phyloP scores from a whole-genome alignment of 169 alveolate species.

The Plasmodium sp. region DNA sequence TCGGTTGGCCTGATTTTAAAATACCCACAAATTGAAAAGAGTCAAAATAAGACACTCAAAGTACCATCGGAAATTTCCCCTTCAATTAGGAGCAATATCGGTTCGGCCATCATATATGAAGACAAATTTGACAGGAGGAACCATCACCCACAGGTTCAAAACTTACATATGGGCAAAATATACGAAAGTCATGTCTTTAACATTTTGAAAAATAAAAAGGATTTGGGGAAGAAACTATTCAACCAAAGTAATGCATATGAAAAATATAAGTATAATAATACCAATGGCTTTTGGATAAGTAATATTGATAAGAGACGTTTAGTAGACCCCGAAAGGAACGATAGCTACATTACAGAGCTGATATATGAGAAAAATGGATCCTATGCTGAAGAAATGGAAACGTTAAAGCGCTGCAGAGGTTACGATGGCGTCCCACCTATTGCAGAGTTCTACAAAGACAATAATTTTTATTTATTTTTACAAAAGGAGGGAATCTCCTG shows the following conservation, averaged over 20 bases:
- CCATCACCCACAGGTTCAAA: conserved; percentile 52
- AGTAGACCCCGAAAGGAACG: conserved; percentile 52
- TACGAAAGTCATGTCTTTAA: conserved; percentile 69
- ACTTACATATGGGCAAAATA: conserved; percentile 62
- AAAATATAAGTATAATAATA: conserved; percentile 60
- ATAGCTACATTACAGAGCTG: conserved; percentile 51
- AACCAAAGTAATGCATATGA: conserved; percentile 29
- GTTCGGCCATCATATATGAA: conserved; percentile 59
- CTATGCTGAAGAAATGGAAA: conserved; percentile 44
- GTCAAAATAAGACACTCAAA: background rate
- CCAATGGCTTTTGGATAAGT: conserved; percentile 71
- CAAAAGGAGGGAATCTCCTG: conserved; percentile 24
- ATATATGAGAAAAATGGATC: conserved; percentile 39
- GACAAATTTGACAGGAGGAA: conserved; percentile 69
- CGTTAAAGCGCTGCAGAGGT: conserved; percentile 15
- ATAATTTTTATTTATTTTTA: conserved; percentile 57
- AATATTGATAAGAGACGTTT: conserved; percentile 54
- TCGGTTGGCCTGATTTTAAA: conserved; percentile 54
- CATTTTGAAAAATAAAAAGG: conserved; percentile 64
- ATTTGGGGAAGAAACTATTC: conserved; percentile 51
- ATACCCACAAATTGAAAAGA: conserved; percentile 53
- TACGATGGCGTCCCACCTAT: conserved; percentile 46
- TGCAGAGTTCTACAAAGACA: conserved; percentile 27
- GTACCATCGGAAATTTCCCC: conserved; percentile 35
- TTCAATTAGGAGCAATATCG: conserved; percentile 30